Conservation (phyloP, 768 basidiomycete genomes). For the Kwoniella europaea region DNA sequence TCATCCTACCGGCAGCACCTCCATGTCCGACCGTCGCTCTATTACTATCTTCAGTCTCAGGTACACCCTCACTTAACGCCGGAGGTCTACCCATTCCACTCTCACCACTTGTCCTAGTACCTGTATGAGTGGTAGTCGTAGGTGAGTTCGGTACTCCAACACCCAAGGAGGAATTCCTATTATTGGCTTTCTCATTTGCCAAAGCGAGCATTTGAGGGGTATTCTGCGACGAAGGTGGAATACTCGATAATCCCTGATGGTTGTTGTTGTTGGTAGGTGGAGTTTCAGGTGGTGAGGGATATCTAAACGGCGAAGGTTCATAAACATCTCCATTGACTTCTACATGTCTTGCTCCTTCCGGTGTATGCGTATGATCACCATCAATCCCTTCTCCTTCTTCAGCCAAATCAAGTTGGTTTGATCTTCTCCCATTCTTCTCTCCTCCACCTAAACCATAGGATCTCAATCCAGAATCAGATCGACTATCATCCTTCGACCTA, state of each 20-base stretch:
- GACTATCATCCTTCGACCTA: constrained; percentile 24
- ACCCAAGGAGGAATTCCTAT: constrained; percentile 3
- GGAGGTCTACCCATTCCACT: background rate
- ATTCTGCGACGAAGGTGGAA: constrained; percentile 1
- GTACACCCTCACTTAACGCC: background rate
- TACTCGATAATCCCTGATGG: background rate
- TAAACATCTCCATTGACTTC: constrained; percentile 21
- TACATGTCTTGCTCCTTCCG: constrained; percentile 4
- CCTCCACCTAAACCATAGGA: constrained; percentile 28
- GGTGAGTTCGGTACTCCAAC: constrained; percentile 1
- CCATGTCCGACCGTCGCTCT: constrained; percentile 24
- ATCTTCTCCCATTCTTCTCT: constrained; percentile 17
- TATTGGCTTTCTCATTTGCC: constrained; percentile 15
- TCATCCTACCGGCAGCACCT: constrained; percentile 14
- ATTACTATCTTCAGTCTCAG: constrained; percentile 12
- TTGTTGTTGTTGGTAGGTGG: constrained; percentile 9
- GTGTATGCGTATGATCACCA: constrained; percentile 4
- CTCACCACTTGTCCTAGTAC: background rate
- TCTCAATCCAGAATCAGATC: constrained; percentile 19
- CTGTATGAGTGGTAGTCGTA: background rate
- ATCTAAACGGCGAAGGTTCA: constrained; percentile 26
- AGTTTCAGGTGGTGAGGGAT: constrained; percentile 25
- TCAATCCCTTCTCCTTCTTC: constrained; percentile 9
- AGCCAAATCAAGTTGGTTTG: constrained; percentile 19
- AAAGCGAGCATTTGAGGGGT: constrained; percentile 21